phyloP scores from a whole-genome alignment of 2,329 filamentous ascomycete genomes.

The Arthrocladium fulminans region DNA sequence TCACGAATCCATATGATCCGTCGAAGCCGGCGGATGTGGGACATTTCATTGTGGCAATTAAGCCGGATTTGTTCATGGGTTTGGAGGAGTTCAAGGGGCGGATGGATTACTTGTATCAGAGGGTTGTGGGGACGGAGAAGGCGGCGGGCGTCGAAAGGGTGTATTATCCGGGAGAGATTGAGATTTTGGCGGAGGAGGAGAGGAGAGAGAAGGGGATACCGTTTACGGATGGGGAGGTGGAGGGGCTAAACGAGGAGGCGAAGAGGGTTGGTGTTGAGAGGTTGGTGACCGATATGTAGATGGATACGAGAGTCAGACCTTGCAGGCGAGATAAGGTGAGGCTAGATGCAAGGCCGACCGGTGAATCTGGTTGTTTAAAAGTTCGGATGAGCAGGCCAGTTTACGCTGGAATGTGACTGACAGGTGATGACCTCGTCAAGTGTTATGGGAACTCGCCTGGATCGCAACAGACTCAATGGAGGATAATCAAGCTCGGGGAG shows the following conservation, averaged over 20 bases:
- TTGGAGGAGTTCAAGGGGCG: slow-evolving; percentile 57
- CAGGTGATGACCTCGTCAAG: no score
- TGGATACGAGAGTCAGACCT: no score
- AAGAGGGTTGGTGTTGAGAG: slow-evolving; percentile 30
- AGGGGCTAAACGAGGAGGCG: slow-evolving; percentile 44
- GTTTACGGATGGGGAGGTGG: slow-evolving; percentile 40
- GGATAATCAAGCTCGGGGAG: no score
- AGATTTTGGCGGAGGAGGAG: slow-evolving; percentile 40
- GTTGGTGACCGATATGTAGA: neutral
- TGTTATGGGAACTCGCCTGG: no score
- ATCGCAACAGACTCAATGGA: no score
- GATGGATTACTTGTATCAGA: slow-evolving; percentile 50
- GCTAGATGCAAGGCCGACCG: no score
- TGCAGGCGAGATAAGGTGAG: no score
- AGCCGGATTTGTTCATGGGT: slow-evolving; percentile 65
- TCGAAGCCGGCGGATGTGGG: slow-evolving; percentile 61
- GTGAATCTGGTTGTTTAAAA: no score
- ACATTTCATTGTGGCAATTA: slow-evolving; percentile 63
- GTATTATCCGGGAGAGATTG: slow-evolving; percentile 51
- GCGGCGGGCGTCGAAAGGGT: slow-evolving; percentile 47
- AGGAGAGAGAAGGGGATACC: slow-evolving; percentile 39
- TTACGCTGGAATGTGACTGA: no score
- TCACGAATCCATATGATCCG: slow-evolving; percentile 67
- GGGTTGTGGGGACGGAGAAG: slow-evolving; percentile 46
- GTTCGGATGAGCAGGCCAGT: no score